phyloP scores from a whole-genome alignment of 345 rosid species.

The Rhodamnia rubescens region DNA sequence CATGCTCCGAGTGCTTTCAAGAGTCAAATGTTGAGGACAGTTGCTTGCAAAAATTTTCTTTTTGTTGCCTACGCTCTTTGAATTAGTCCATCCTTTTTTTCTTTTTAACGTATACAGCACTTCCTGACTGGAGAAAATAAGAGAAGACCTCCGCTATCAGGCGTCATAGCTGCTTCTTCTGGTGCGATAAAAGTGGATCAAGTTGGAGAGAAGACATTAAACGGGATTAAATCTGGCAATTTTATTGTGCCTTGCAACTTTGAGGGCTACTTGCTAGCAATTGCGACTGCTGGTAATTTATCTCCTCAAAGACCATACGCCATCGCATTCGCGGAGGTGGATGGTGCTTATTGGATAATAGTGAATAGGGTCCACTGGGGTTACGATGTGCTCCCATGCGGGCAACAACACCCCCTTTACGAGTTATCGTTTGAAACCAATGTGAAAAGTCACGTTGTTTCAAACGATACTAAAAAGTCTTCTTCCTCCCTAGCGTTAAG shows the following conservation, averaged over 20 bases:
- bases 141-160: slow-evolving; percentile 51
- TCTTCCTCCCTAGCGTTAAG: too few species aligned
- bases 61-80: not conserved
- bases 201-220: slow-evolving; percentile 60
- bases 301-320: slow-evolving; percentile 65
- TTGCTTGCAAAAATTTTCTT: not conserved
- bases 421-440: too few species aligned
- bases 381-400: too few species aligned
- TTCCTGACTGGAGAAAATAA: slow-evolving; percentile 38
- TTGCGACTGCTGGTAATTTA: slow-evolving; percentile 61
- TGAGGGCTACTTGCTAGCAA: slow-evolving; percentile 50
- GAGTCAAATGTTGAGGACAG: not conserved
- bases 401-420: too few species aligned
- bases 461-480: too few species aligned
- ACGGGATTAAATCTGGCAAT: slow-evolving; percentile 60
- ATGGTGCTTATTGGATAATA: too few species aligned
- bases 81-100: not conserved
- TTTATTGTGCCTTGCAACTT: slow-evolving; percentile 67
- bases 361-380: too few species aligned
- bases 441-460: too few species aligned
- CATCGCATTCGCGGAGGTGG: slow-evolving; percentile 75
- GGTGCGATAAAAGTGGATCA: slow-evolving; percentile 66
- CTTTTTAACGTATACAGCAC: not conserved
- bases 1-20: not conserved
- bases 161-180: slow-evolving; percentile 46